A percentile compares a stretch with the other conserved stretches of the same genome.
phyloP scores from a whole-genome alignment of 352 stramenopile species.

The Phytophthora litchii region DNA sequence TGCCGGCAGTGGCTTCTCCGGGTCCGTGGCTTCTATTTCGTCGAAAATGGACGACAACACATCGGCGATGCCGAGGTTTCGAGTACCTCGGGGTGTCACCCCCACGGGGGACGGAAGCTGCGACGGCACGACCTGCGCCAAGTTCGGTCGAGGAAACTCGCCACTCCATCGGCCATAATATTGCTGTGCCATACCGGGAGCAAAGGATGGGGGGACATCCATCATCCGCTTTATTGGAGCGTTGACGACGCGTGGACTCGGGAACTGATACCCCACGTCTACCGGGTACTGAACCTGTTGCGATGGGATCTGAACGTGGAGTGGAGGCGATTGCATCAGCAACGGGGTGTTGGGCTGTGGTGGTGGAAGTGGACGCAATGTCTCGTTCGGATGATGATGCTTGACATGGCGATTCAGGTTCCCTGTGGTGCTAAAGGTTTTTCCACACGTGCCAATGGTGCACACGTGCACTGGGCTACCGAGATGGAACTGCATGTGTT shows the following conservation, averaged over 20 bases:
- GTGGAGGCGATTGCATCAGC: slow-evolving; percentile 13
- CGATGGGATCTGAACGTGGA: slow-evolving; percentile 14
- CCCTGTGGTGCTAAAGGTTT: slow-evolving; percentile 69
- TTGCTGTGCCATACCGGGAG: slow-evolving; percentile 30
- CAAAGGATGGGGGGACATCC: slow-evolving; percentile 21
- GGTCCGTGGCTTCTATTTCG: slow-evolving; percentile 31
- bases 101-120: slow-evolving; percentile 21
- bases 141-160: slow-evolving; percentile 14
- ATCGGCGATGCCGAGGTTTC: slow-evolving; percentile 29
- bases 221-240: slow-evolving; percentile 21
- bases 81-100: slow-evolving; percentile 14
- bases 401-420: slow-evolving; percentile 63
- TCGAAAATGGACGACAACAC: slow-evolving; percentile 47
- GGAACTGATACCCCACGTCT: slow-evolving; percentile 33
- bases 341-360: slow-evolving; percentile 18
- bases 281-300: slow-evolving; percentile 26
- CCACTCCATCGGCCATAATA: slow-evolving; percentile 27
- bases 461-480: slow-evolving; percentile 53
- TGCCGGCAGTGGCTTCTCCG: slow-evolving; percentile 24
- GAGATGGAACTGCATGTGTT: slow-evolving; percentile 64
- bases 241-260: slow-evolving; percentile 18
- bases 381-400: slow-evolving; percentile 44
- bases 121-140: slow-evolving; percentile 24
- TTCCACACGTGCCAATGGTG: slow-evolving; percentile 46
- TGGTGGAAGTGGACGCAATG: slow-evolving; percentile 21